Base-by-base conservation (phyloP, 352 stramenopile genomes). In the Globisporangium acanthophoron region DNA sequence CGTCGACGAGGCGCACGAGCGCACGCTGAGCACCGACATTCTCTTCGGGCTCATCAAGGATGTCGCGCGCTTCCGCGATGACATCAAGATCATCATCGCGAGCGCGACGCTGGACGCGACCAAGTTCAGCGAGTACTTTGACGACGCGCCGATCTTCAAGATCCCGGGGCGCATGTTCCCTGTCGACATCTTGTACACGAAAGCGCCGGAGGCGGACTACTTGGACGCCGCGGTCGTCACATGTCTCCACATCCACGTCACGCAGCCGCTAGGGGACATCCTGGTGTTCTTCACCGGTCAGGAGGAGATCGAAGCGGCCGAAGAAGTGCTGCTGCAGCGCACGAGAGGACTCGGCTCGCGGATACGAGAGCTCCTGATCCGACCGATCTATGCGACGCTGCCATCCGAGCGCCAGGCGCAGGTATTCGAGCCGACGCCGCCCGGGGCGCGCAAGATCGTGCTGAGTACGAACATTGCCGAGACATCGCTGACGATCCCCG, bases 401-500 rank as follows among this genome's bases (percentile, higher is more conserved):
- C 97, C 97, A 1, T 97, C 87, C 0, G 97, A 99, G 45, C 92
- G 98, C 59, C 98, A 99, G 75, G 96, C 96, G 1, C 98, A 99
- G 71, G 98, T 99, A 43, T 99, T 99, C 73, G 92, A 99, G 66
- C 87, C 96, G 49, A 99, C 97, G 8, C 98, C 97, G 0, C 87
- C 92, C 16, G 90, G 89, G 1, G 92, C 93, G 48, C 85, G 98
- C 18, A 99, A 99, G 72, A 96, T 99, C 1, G 96, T 99, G 16
- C 70, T 99, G 27, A 97, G 94, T 39, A 99, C 98, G 1, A 99
- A 99, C 76, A 99, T 99, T 68, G 97, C 97, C 3, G 97, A 99
- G 73, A 99, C 97, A 18, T 98, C 89, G 56, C 70, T 99, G 16
- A 99, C 98, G 0, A 99, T 99, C 61, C 87, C 98, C 56, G 97